These are phyloP conservation scores for Rhodotorula sp. DNA, from an alignment of 1,284 basidiomycete genomes.

Conservation along the genomic window DNA sequence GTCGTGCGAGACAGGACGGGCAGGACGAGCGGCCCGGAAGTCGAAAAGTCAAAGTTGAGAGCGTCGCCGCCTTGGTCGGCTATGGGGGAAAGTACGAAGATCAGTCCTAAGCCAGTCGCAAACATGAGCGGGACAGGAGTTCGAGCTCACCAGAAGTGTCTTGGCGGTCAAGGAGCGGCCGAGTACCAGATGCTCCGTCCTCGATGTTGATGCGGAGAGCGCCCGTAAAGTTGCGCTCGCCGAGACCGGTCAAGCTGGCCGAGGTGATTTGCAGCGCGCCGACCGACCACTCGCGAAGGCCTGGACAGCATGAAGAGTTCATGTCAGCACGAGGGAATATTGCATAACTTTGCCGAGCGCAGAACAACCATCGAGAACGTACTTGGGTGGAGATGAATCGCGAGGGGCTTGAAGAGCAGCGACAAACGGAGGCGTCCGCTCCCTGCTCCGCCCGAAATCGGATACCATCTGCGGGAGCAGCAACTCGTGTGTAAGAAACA, in stretches of 20 bases:
- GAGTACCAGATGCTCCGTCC: not conserved
- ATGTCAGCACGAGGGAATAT: not conserved
- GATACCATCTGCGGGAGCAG: slow-evolving; percentile 12
- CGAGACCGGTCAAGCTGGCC: slow-evolving; percentile 2
- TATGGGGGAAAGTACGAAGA: not conserved
- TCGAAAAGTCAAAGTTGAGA: not conserved
- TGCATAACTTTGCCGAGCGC: not conserved
- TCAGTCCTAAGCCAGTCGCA: not conserved
- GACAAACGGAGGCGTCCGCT: slow-evolving; percentile 34
- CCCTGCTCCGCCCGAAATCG: slow-evolving; percentile 12
- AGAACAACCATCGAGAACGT: not conserved
- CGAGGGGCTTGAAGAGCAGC: slow-evolving; percentile 37
- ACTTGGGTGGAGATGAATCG: slow-evolving; percentile 5
- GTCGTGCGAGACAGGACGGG: slow-evolving; percentile 9
- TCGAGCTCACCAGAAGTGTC: not conserved
- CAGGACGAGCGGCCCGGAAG: not conserved
- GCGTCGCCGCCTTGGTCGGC: not conserved
- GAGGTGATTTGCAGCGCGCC: slow-evolving; percentile 18
- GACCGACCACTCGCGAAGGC: slow-evolving; percentile 25
- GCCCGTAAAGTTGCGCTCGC: slow-evolving; percentile 1
- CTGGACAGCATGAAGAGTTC: not conserved
- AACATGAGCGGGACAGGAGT: not conserved
- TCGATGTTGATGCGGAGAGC: not conserved
- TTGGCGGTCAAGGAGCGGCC: not conserved
- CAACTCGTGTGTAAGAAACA: not conserved